Conservation (phyloP, 805 yeast genomes). For the Zygotorulaspora florentina region DNA sequence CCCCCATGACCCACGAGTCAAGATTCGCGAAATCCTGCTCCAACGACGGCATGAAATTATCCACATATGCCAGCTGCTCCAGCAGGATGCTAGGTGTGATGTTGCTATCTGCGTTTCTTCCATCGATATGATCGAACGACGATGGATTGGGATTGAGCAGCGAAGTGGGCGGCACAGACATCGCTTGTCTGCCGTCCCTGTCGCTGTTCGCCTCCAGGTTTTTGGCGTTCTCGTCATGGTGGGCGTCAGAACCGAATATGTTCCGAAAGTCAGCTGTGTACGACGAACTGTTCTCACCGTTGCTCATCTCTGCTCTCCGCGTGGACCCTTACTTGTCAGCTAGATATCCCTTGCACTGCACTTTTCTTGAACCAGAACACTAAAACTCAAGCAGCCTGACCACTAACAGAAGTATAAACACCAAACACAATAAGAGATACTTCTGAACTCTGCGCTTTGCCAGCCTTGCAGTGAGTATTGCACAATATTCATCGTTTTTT, state of each 20-base stretch:
- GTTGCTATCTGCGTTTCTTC: constrained; percentile 2
- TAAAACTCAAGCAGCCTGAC: too few relatives aligned
- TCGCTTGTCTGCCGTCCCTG: neutral
- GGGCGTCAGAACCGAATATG: constrained; percentile 19
- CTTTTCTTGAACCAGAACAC: too few relatives aligned
- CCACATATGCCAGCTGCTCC: constrained; percentile 78
- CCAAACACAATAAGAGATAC: too few relatives aligned
- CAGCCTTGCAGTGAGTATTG: too few relatives aligned
- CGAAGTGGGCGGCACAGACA: constrained; percentile 10
- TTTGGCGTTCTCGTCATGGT: neutral
- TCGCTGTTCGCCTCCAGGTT: constrained; percentile 2
- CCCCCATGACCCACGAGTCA: constrained; percentile 24
- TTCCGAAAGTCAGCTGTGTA: constrained; percentile 18
- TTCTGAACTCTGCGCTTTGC: too few relatives aligned
- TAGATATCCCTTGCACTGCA: too few relatives aligned
- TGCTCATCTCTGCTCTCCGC: constrained; percentile 7
- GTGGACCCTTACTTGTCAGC: too few relatives aligned
- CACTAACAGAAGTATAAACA: too few relatives aligned
- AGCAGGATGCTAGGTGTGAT: constrained; percentile 45
- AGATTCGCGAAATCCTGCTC: constrained; percentile 40
- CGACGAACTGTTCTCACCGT: constrained; percentile 7
- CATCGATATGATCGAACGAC: constrained; percentile 1
- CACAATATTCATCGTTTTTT: too few relatives aligned
- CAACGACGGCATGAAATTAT: constrained; percentile 60
- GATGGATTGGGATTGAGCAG: constrained; percentile 8